phyloP scores from a whole-genome alignment of 1,139 yeast genomes.

The Magnusiomyces paraingens region DNA sequence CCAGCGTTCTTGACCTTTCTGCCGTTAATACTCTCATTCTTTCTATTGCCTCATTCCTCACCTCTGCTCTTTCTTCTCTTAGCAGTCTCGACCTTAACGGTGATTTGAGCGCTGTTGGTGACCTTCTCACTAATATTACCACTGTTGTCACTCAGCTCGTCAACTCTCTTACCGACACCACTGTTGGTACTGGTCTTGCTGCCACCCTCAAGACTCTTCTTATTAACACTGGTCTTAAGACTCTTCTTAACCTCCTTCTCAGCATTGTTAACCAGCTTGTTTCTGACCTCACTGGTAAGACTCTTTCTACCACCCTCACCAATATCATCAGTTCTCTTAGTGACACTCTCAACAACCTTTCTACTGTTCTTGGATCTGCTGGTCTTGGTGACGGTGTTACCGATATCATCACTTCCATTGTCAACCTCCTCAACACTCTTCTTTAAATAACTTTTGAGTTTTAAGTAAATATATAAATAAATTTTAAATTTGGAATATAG shows the following conservation, averaged over 20 bases:
- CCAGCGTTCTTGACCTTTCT: neutral
- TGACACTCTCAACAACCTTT: no score
- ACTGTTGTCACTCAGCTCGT: slow-evolving; percentile 1
- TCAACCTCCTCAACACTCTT: no score
- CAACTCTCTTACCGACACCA: neutral
- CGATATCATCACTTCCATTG: no score
- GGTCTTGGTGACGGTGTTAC: no score
- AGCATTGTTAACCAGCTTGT: slow-evolving; percentile 2
- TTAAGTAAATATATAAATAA: no score
- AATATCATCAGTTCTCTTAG: neutral
- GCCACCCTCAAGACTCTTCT: slow-evolving; percentile 3
- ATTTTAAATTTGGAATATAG: no score
- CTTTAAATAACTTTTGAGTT: no score
- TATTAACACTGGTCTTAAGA: slow-evolving; percentile 6
- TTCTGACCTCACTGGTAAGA: slow-evolving; percentile 2
- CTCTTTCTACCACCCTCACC: neutral
- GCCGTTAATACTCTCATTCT: neutral
- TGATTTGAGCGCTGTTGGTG: neutral
- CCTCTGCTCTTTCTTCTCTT: neutral
- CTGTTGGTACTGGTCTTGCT: neutral
- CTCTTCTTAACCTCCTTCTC: slow-evolving; percentile 1
- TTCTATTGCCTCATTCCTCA: neutral
- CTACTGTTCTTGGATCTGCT: no score
- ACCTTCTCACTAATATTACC: slow-evolving; percentile 1
- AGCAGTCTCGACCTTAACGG: neutral